Evolutionary conservation across 2,329 filamentous ascomycete genomes (phyloP).

Genomic region (Celoporthe dispersa): DNA sequence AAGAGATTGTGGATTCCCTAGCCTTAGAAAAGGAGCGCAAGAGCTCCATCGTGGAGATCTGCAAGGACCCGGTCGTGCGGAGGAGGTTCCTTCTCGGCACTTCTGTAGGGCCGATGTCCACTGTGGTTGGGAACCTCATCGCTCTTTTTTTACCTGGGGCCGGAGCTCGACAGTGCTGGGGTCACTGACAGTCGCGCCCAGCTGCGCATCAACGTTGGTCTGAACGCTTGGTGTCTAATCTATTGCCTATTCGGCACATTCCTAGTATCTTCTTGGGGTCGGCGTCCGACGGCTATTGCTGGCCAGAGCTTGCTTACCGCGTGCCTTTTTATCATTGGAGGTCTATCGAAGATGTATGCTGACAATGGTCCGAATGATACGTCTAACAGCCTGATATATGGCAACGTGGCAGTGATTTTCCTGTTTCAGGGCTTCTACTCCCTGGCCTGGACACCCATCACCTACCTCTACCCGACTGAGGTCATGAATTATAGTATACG

Average conservation of each 20-base stretch:
- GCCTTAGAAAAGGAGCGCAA: constrained; percentile 49
- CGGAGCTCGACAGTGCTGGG: constrained; percentile 50
- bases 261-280: constrained; percentile 47
- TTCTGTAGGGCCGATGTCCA: constrained; percentile 38
- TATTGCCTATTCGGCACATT: constrained; percentile 48
- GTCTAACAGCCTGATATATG: constrained; percentile 42
- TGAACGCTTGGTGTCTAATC: constrained; percentile 54
- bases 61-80: constrained; percentile 41
- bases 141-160: constrained; percentile 48
- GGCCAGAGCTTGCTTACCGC: constrained; percentile 44
- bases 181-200: constrained; percentile 42
- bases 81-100: constrained; percentile 45
- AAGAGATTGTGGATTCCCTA: constrained; percentile 52
- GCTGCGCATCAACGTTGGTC: constrained; percentile 53
- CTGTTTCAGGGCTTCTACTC: constrained; percentile 56
- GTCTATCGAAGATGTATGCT: constrained; percentile 48
- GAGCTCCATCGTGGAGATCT: constrained; percentile 43
- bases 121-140: constrained; percentile 45
- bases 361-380: constrained; percentile 35
- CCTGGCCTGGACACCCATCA: constrained; percentile 53
- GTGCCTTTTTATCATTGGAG: constrained; percentile 56
- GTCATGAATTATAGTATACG: constrained; percentile 54
- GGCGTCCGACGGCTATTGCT: constrained; percentile 47
- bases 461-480: constrained; percentile 54
- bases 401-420: constrained; percentile 53